Evolutionary conservation across 176 grass and related monocot genomes (phyloP).

Genomic region (Elymus sibiricus): DNA sequence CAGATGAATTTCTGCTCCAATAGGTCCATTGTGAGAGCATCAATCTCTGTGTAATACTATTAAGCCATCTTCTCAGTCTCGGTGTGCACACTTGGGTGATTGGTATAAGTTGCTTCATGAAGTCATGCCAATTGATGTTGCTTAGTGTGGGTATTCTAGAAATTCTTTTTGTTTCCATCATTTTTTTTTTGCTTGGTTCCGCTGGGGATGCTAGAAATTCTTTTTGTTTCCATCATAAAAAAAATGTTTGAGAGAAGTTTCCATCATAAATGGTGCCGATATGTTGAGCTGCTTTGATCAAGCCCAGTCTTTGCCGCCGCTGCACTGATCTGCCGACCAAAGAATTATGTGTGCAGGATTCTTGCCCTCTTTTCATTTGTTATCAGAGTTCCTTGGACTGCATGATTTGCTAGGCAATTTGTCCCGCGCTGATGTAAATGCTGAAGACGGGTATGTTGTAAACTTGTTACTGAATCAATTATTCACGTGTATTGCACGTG

Average conservation of each 20-base stretch:
- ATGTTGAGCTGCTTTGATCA: neutral
- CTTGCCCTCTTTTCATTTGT: neutral
- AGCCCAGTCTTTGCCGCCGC: neutral
- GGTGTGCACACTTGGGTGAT: neutral
- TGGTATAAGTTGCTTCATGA: neutral
- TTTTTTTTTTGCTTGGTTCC: no score
- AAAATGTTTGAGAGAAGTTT: no score
- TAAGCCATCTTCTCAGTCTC: neutral
- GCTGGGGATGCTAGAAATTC: no score
- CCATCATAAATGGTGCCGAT: neutral
- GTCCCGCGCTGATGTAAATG: neutral
- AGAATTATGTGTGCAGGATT: neutral
- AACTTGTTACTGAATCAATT: neutral
- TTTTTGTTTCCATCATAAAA: no score
- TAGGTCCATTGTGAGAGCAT: neutral
- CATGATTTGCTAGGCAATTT: neutral
- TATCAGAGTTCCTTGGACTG: neutral
- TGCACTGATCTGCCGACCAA: neutral
- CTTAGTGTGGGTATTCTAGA: no score
- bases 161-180: no score
- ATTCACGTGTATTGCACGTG: neutral
- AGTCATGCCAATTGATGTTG: no score
- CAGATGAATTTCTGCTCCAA: neutral
- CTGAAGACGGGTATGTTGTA: neutral
- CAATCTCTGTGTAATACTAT: neutral